Conservation (phyloP, 202 grass and related monocot genomes). For the Musa balbisiana region DNA sequence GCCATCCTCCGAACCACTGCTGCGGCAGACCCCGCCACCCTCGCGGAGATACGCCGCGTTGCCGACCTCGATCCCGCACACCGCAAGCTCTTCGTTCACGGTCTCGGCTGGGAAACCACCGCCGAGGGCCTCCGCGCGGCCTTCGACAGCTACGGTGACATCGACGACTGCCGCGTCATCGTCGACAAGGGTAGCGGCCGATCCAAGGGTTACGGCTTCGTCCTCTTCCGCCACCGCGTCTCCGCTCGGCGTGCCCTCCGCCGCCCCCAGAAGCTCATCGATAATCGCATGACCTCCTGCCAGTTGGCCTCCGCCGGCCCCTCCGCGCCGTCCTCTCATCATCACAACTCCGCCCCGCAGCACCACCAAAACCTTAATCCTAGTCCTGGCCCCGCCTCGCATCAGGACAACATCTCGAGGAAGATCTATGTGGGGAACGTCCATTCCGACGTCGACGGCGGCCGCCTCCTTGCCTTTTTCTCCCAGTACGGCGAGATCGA, state of each 20-base stretch:
- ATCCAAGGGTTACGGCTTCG: conserved; percentile 97
- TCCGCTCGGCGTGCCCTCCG: conserved; percentile 68
- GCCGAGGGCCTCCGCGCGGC: conserved; percentile 60
- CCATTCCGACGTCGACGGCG: conserved; percentile 66
- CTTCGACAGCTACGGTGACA: conserved; percentile 76
- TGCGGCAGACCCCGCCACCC: conserved; percentile 39
- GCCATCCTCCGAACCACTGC: conserved; percentile 64
- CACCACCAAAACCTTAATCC: conserved; percentile 34
- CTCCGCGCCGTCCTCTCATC: conserved; percentile 20
- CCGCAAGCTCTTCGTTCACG: conserved; percentile 98
- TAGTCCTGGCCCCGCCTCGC: conserved; percentile 22
- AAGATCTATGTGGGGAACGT: conserved; percentile 98
- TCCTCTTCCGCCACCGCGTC: conserved; percentile 70
- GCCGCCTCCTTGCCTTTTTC: conserved; percentile 70
- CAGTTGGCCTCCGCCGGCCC: conserved; percentile 89
- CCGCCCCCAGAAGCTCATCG: conserved; percentile 72
- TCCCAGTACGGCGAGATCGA: conserved; percentile 87
- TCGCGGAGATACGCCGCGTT: conserved; percentile 56
- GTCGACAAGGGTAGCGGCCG: conserved; percentile 69
- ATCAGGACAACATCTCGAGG: conserved; percentile 67
- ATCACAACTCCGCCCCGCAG: not conserved
- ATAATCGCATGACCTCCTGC: conserved; percentile 70
- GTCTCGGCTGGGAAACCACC: conserved; percentile 83
- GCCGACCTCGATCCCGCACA: conserved; percentile 80
- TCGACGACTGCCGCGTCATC: conserved; percentile 95